These are phyloP conservation scores for Botryosphaeria dothidea DNA, from an alignment of 2,329 filamentous ascomycete species.

Conservation along the genomic window DNA sequence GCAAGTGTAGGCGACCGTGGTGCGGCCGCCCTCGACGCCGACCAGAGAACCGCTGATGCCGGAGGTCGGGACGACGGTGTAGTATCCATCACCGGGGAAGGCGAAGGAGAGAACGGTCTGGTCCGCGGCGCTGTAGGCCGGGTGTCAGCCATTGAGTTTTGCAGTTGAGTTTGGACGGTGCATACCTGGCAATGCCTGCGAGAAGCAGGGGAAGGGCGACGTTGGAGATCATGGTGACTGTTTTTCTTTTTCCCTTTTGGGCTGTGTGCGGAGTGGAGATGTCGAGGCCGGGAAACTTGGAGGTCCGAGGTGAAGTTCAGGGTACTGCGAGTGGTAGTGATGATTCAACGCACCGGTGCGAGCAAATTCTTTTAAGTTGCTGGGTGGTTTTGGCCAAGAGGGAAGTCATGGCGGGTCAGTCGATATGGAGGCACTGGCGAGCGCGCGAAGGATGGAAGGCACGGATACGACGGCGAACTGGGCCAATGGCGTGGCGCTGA, in stretches of 20 bases:
- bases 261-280: background rate
- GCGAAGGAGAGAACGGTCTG: background rate
- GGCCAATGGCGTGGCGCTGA: background rate
- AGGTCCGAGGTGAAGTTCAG: background rate
- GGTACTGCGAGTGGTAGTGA: background rate
- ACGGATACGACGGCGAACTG: background rate
- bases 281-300: background rate
- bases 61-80: background rate
- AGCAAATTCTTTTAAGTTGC: background rate
- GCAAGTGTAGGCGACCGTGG: background rate
- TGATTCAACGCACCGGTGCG: background rate
- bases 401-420: background rate
- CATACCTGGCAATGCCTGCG: slow-evolving; percentile 1
- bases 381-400: background rate
- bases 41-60: slow-evolving; percentile 2
- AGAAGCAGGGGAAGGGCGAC: background rate
- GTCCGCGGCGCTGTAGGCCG: background rate
- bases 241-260: background rate
- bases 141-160: background rate
- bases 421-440: background rate
- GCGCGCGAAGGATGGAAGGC: background rate
- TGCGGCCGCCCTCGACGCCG: background rate
- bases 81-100: background rate
- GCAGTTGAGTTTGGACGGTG: background rate
- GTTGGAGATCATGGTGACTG: background rate